Conservation (phyloP, 208 protist species). For the Naegleria lovaniensis region DNA sequence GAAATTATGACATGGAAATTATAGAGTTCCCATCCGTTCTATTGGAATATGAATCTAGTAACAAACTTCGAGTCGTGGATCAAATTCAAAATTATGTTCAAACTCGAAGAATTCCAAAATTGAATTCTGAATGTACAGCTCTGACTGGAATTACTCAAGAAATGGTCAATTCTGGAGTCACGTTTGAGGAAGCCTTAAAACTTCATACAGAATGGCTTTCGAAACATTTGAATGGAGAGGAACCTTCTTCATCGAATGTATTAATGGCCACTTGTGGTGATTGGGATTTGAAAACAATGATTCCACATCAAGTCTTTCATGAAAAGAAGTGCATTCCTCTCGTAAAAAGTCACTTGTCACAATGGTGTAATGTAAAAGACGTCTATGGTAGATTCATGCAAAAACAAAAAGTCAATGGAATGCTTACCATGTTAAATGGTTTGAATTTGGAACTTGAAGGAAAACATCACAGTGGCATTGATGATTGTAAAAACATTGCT, state of each 20-base stretch:
- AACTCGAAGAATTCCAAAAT: not conserved
- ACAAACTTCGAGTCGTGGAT: not conserved
- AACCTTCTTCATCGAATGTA: not conserved
- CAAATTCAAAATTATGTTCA: not conserved
- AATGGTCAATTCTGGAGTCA: not conserved
- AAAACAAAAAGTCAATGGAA: not conserved
- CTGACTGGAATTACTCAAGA: not conserved
- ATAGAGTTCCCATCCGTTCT: slow-evolving; percentile 8
- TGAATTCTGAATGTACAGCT: not conserved
- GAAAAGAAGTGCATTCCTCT: not conserved
- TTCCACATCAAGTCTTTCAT: not conserved
- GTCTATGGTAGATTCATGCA: not conserved
- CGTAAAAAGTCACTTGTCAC: not conserved
- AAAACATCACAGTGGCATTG: slow-evolving; percentile 20
- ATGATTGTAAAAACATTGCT: slow-evolving; percentile 27
- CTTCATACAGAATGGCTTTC: not conserved
- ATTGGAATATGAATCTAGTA: not conserved
- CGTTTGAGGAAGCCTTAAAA: not conserved
- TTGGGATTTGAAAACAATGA: slow-evolving; percentile 28
- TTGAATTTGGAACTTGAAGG: not conserved
- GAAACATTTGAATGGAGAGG: not conserved
- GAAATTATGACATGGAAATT: not conserved
- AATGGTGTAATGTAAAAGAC: not conserved
- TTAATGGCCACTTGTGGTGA: not conserved
- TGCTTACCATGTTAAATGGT: not conserved